Conservation (phyloP, 371 early-diverging fungal species). For the Lichtheimia hyalospora region DNA sequence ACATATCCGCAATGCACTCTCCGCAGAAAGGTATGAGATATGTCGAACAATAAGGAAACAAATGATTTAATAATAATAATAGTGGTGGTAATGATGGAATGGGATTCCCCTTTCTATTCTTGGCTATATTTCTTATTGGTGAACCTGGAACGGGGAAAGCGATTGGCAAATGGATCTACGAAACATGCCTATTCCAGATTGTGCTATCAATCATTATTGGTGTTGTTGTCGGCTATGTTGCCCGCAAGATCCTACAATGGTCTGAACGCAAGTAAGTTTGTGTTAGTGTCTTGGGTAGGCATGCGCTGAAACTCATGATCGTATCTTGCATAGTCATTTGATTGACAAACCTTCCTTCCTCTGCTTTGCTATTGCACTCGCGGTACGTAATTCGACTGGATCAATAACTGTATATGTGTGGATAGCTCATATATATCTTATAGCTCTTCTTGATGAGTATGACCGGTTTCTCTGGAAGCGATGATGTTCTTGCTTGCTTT, state of each 20-base stretch:
- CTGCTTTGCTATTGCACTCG: constrained; percentile 86
- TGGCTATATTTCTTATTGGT: constrained; percentile 73
- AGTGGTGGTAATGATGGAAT: constrained; percentile 86
- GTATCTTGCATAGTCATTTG: constrained; percentile 44
- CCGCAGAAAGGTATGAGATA: constrained; percentile 73
- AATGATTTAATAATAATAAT: constrained; percentile 2
- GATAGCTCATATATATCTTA: neutral
- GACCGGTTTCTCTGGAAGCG: constrained; percentile 78
- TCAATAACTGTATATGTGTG: neutral
- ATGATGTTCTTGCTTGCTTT: constrained; percentile 90
- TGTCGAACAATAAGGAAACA: too few species aligned
- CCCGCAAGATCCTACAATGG: constrained; percentile 71
- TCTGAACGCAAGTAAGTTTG: constrained; percentile 66
- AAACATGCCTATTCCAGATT: constrained; percentile 80
- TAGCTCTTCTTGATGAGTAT: constrained; percentile 78
- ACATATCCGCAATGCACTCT: constrained; percentile 84
- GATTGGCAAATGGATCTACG: constrained; percentile 77
- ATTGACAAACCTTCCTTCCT: constrained; percentile 94
- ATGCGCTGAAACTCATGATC: too few species aligned
- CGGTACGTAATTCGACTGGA: constrained; percentile 54
- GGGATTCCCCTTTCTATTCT: constrained; percentile 87
- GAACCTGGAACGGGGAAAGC: constrained; percentile 62
- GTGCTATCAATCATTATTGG: constrained; percentile 78
- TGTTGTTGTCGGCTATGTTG: constrained; percentile 71
- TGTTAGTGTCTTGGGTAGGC: neutral